Base-by-base conservation (phyloP, 2,329 filamentous ascomycete genomes). In the Fusarium concolor region DNA sequence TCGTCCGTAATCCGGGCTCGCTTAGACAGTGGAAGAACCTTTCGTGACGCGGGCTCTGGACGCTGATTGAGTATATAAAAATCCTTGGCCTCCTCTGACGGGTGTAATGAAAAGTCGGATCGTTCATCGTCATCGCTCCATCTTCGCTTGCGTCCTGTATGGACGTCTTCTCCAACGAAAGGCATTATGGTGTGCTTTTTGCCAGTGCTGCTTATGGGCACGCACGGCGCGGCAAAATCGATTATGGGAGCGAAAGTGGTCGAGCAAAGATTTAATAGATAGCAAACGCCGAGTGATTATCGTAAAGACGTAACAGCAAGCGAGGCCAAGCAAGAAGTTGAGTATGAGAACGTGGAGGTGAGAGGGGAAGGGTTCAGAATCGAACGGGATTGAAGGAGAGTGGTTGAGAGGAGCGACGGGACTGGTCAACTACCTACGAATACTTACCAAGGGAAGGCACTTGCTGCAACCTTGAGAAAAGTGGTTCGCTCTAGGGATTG, bases 121-220 rank as follows among this genome's bases (percentile, higher is more conserved):
- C 49, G 54, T 17, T 71, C 67, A 14, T 76, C 69, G 38, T 75
- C 75, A 35, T 72, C 71, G 33, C 74, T 74, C 69, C 78, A 72
- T 69, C 77, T 73, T 62, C 78, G 76, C 57, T 80, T 80, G 46
- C 74, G 72, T 37, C 79, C 79, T 33, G 79, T 73, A 10, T 67
- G 65, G 56, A 63, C 62, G 67, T 76, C 76, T 53, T 75, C 69
- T 56, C 74, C 73, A 53, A 80, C 77, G 46, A 74, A 79, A 20
- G 78, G 79, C 79, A 80, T 80, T 37, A 55, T 76, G 56, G 52
- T 43, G 56, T 60, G 60, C 41, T 57, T 50, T 50, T 66, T 62
- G 66, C 49, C 66, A 52, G 49, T 51, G 45, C 50, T 67, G 65
- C 59, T 70, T 53, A 42, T 54, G 38, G 38, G 56, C 51, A 66